Conservation (phyloP, 768 basidiomycete species). For the Pleurotus giganteus region DNA sequence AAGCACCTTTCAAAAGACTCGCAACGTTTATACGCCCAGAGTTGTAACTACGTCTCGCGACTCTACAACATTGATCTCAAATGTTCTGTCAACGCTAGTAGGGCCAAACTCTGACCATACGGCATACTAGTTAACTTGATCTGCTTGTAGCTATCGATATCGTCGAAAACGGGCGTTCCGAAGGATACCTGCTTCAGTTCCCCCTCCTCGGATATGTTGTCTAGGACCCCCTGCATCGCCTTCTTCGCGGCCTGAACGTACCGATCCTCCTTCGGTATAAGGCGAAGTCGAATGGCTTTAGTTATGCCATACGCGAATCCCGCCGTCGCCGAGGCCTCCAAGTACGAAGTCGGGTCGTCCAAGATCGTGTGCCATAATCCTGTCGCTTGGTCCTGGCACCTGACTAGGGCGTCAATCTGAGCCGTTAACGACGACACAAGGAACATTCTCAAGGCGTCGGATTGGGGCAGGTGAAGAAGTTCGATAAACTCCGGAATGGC, state of each 20-base stretch:
- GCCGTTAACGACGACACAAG: constrained; percentile 37
- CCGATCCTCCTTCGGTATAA: constrained; percentile 38
- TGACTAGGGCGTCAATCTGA: constrained; percentile 48
- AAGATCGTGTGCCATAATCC: constrained; percentile 57
- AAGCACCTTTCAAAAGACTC: no score
- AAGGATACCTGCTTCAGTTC: constrained; percentile 49
- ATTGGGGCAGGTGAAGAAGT: constrained; percentile 34
- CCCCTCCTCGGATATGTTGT: constrained; percentile 42
- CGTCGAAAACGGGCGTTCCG: constrained; percentile 50
- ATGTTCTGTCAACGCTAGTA: constrained; percentile 48
- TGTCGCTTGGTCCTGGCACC: constrained; percentile 38
- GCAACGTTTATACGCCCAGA: no score
- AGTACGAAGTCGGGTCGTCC: constrained; percentile 47
- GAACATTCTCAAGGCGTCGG: constrained; percentile 41
- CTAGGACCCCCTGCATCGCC: constrained; percentile 40
- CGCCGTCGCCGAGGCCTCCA: constrained; percentile 48
- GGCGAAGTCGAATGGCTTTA: constrained; percentile 39
- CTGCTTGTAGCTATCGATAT: constrained; percentile 46
- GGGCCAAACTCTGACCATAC: constrained; percentile 54
- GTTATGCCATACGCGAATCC: constrained; percentile 49
- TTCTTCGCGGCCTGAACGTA: constrained; percentile 35
- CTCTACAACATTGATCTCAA: constrained; percentile 37
- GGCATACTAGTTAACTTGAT: constrained; percentile 56
- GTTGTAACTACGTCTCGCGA: no score
- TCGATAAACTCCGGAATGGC: constrained; percentile 49